Percentiles rank a stretch among this genome's conserved stretches.
Evolutionary conservation across 306 rosid species (phyloP).

Genomic region (Castanea crenata): DNA sequence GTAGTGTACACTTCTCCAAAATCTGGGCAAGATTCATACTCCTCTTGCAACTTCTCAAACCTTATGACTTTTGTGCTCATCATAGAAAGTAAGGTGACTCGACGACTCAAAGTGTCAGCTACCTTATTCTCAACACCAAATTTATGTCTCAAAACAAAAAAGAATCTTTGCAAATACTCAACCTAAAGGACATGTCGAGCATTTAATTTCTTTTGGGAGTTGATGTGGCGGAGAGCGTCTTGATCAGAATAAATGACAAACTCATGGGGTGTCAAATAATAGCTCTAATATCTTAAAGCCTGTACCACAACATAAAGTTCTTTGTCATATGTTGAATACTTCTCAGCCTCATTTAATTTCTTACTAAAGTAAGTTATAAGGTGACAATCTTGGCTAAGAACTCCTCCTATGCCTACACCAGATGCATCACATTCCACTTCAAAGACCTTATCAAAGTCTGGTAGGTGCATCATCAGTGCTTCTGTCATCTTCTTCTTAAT

Average conservation of each 20-base stretch:
- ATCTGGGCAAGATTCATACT: neutral
- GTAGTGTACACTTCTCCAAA: neutral
- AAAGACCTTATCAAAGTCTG: neutral
- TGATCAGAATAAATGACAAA: neutral
- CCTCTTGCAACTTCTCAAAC: neutral
- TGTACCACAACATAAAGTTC: neutral
- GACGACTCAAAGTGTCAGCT: neutral
- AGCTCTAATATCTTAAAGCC: neutral
- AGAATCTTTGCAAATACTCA: neutral
- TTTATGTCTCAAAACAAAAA: neutral
- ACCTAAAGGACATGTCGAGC: neutral
- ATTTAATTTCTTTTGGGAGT: conserved; percentile 1
- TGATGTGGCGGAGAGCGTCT: neutral
- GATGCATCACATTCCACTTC: neutral
- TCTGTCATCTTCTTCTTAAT: neutral
- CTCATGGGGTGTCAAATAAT: neutral
- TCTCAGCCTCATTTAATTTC: conserved; percentile 12
- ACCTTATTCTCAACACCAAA: neutral
- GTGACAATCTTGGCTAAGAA: neutral
- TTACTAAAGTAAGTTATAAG: neutral
- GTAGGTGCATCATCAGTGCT: neutral
- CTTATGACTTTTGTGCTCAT: neutral
- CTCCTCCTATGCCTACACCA: neutral
- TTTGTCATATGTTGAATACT: neutral
- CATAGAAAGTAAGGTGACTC: neutral